Conservation (phyloP, 257 asterid species). For the Penstemon davidsonii region DNA sequence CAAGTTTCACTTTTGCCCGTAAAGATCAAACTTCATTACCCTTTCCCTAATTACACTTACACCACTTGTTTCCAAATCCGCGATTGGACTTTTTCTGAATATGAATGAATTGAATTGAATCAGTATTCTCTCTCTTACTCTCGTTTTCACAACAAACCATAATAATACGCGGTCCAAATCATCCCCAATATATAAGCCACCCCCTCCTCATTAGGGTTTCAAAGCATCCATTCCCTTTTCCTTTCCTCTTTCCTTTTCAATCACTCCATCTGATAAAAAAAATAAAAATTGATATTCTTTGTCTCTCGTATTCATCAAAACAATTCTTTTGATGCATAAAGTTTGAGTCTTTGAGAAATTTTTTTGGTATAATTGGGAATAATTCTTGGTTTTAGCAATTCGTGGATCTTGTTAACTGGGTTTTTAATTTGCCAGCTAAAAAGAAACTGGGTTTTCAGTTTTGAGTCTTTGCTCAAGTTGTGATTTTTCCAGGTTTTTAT, state of each 20-base stretch:
- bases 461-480: conserved; percentile 1
- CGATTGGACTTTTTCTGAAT: conserved; percentile 26
- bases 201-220: conserved; percentile 52
- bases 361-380: background rate
- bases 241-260: conserved; percentile 24
- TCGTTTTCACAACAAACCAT: background rate
- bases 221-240: conserved; percentile 31
- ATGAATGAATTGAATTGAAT: background rate
- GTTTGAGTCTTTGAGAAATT: conserved; percentile 2
- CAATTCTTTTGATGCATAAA: conserved; percentile 7
- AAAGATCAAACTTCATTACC: conserved; percentile 12
- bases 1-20: background rate
- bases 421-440: background rate
- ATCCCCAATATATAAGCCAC: conserved; percentile 60
- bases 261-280: background rate
- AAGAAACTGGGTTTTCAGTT: background rate
- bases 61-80: conserved; percentile 22
- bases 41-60: conserved; percentile 22
- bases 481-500: background rate
- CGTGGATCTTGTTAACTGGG: conserved; percentile 21
- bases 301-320: background rate
- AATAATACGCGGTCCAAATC: conserved; percentile 64
- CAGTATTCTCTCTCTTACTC: conserved; percentile 31
- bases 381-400: conserved; percentile 5
- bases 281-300: background rate